A percentile compares a stretch with the other conserved stretches of the same genome.
Evolutionary conservation across 108 stramenopile genomes (phyloP).

Genomic region (Aurantiochytrium sp.): DNA sequence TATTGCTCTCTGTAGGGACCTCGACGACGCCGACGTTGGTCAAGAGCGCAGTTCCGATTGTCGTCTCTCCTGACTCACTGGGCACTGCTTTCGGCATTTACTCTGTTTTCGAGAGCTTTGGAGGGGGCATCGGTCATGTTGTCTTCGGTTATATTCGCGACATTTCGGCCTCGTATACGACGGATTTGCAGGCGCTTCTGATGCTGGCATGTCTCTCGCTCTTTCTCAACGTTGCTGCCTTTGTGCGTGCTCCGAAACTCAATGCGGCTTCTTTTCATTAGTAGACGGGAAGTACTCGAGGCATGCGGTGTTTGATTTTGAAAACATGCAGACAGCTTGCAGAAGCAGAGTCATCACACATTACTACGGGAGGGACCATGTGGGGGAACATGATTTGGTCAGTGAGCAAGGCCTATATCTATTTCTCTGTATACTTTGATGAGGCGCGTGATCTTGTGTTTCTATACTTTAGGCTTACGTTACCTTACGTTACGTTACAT

Average conservation of each 20-base stretch:
- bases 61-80: neutral
- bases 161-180: neutral
- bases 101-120: neutral
- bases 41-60: neutral
- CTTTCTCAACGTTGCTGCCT: neutral
- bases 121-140: neutral
- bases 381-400: too few relatives aligned
- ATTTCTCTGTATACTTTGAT: too few relatives aligned
- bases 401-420: too few relatives aligned
- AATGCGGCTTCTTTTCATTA: neutral
- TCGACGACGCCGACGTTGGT: conserved; percentile 4
- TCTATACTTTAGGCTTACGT: too few relatives aligned
- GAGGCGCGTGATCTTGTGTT: too few relatives aligned
- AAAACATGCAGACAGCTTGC: too few relatives aligned
- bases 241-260: neutral
- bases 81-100: conserved; percentile 3
- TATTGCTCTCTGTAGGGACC: neutral
- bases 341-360: too few relatives aligned
- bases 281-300: neutral
- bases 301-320: too few relatives aligned
- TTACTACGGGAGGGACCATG: too few relatives aligned
- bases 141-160: neutral
- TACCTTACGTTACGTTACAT: too few relatives aligned
- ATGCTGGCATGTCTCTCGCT: neutral
- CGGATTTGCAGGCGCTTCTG: neutral